Base-by-base conservation (phyloP, 768 basidiomycete species). In the Termitomyces sp. region DNA sequence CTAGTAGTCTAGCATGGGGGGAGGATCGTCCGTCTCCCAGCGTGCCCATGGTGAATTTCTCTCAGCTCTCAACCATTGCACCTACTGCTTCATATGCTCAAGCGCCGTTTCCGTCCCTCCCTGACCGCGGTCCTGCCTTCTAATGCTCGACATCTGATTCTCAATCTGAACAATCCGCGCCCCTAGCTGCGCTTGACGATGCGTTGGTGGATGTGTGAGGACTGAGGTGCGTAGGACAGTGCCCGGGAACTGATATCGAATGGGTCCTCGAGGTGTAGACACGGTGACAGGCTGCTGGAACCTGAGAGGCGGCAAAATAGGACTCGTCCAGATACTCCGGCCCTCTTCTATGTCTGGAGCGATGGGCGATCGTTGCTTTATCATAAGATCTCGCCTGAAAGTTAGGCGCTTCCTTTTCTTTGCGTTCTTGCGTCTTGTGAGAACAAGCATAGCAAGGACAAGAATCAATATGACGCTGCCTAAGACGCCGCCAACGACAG, bases 301-400 rank as follows among this genome's bases (percentile, higher is more conserved):
- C 17, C 31, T 43, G 8, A 55, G 43, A 12, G 59, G 54, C 17
- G 47, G 57, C 23, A 44, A 37, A 30, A 41, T 21, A 33, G 50
- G 48, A 23, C 44, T 58, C 12, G 50, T 43, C 19, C 30, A 47
- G n/a, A 46, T 45, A 31, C 7, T 43, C 41, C 3, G 42, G 17
- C 54, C 55, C 38, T 45, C 21, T 28, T 60, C 57, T 38, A 61
- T 23, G 41, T 61, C 57, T 17, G 42, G 19, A 30, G 21, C 37
- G 31, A 41, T 23, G n/a, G 43, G 11, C 12, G 53, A 59, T 0
- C 57, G 54, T 26, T 46, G 51, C 8, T 61, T 57, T 10, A 63
- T 58, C 63, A 64, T 62, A 14, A 58, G 10, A 42, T 62, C 56
- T 19, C 54, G 58, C 21, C 56, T 50, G 52, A 62, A 64, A 0